These are phyloP conservation scores for Sonneratia alba DNA, from an alignment of 345 rosid species.

Conservation along the genomic window DNA sequence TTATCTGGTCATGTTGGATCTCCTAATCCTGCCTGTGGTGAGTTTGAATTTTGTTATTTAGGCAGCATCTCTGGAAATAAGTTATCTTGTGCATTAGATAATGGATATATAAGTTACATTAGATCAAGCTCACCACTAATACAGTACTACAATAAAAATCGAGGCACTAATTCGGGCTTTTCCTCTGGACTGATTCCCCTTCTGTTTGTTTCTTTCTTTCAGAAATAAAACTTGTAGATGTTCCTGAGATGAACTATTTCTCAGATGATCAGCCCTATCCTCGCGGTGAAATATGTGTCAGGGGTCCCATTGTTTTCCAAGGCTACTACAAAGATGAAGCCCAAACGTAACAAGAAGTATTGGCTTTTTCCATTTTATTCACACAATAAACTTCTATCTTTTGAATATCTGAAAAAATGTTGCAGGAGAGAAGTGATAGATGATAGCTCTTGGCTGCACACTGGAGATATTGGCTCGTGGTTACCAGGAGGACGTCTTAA, in stretches of 20 bases:
- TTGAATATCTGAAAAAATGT: slow-evolving; percentile 4
- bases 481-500: slow-evolving; percentile 42
- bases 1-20: slow-evolving; percentile 87
- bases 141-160: not conserved
- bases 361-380: not conserved
- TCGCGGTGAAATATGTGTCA: slow-evolving; percentile 85
- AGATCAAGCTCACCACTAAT: not conserved
- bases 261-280: slow-evolving; percentile 86
- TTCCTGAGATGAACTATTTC: slow-evolving; percentile 92
- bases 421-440: slow-evolving; percentile 39
- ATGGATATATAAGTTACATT: not conserved
- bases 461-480: slow-evolving; percentile 42
- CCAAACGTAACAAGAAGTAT: slow-evolving; percentile 45
- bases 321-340: slow-evolving; percentile 82
- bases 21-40: slow-evolving; percentile 74
- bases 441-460: slow-evolving; percentile 31
- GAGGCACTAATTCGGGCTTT: not conserved
- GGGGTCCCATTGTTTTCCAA: slow-evolving; percentile 75
- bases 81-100: not conserved
- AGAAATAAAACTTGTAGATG: slow-evolving; percentile 88
- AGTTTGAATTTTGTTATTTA: slow-evolving; percentile 9
- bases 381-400: slow-evolving; percentile 5
- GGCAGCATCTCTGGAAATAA: not conserved
- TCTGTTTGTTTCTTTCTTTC: slow-evolving; percentile 12
- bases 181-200: not conserved